Conservation (phyloP, 169 alveolate species). For the Eimeria zaria region DNA sequence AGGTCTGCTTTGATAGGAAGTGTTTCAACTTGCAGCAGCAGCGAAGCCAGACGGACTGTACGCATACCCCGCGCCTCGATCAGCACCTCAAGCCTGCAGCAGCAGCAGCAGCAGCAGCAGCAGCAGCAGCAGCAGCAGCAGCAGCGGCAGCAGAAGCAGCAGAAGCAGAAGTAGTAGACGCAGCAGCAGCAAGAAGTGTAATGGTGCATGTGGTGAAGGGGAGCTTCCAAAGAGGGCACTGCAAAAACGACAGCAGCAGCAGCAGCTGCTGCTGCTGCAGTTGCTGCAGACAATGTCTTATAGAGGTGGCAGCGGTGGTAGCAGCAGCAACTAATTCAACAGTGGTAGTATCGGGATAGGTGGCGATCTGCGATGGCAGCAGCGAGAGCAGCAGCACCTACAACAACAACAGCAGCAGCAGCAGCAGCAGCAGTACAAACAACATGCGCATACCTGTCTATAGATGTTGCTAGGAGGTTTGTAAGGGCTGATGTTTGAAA, state of each 20-base stretch:
- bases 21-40: slow-evolving; percentile 84
- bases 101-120: slow-evolving; percentile 54
- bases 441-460: slow-evolving; percentile 19
- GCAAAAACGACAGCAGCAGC: neutral
- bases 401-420: too few relatives aligned
- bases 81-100: slow-evolving; percentile 72
- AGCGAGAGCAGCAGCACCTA: slow-evolving; percentile 28
- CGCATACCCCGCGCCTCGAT: slow-evolving; percentile 61
- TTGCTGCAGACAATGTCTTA: too few relatives aligned
- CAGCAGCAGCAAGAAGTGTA: neutral
- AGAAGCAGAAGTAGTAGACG: too few relatives aligned
- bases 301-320: neutral
- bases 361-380: neutral
- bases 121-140: slow-evolving; percentile 46
- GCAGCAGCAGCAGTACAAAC: slow-evolving; percentile 3
- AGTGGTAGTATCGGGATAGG: neutral
- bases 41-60: slow-evolving; percentile 44
- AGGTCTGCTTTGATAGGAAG: slow-evolving; percentile 86
- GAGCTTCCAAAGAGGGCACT: neutral
- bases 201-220: neutral
- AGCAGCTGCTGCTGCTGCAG: neutral
- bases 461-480: slow-evolving; percentile 33
- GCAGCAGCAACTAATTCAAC: slow-evolving; percentile 1
- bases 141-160: slow-evolving; percentile 47
- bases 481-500: slow-evolving; percentile 1